phyloP scores from a whole-genome alignment of 1,139 yeast genomes.

The Saccharomycopsis hybrid region DNA sequence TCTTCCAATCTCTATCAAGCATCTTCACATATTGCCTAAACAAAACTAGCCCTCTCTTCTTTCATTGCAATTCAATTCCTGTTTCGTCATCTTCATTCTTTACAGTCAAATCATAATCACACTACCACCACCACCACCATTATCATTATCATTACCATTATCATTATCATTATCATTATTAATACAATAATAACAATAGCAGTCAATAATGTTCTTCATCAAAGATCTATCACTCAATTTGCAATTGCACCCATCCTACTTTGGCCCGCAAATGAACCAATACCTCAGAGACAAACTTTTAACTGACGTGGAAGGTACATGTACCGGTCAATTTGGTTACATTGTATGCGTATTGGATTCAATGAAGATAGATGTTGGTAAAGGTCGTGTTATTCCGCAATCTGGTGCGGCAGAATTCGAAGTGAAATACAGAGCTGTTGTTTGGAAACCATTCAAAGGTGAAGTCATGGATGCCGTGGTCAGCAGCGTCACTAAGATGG shows the following conservation, averaged over 20 bases:
- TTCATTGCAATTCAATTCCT: too few relatives aligned
- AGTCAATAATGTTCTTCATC: constrained; percentile 32
- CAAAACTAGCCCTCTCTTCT: too few relatives aligned
- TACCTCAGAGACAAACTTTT: constrained; percentile 81
- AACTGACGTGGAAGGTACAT: constrained; percentile 96
- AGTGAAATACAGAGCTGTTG: constrained; percentile 93
- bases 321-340: constrained; percentile 98
- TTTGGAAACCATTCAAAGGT: constrained; percentile 97
- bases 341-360: constrained; percentile 94
- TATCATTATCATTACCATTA: too few relatives aligned
- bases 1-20: too few relatives aligned
- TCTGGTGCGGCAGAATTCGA: constrained; percentile 94
- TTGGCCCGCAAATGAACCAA: constrained; percentile 97
- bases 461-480: constrained; percentile 98
- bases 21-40: too few relatives aligned
- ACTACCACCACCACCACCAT: too few relatives aligned
- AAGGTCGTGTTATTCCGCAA: constrained; percentile 86
- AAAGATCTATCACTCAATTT: constrained; percentile 89
- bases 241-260: constrained; percentile 93
- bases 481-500: constrained; percentile 91
- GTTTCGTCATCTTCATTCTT: too few relatives aligned
- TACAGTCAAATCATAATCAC: too few relatives aligned
- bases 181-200: not conserved
- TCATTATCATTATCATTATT: too few relatives aligned
- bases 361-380: constrained; percentile 90